Evolutionary conservation across 2,329 filamentous ascomycete genomes (phyloP).

Genomic region (Alternaria alternata): DNA sequence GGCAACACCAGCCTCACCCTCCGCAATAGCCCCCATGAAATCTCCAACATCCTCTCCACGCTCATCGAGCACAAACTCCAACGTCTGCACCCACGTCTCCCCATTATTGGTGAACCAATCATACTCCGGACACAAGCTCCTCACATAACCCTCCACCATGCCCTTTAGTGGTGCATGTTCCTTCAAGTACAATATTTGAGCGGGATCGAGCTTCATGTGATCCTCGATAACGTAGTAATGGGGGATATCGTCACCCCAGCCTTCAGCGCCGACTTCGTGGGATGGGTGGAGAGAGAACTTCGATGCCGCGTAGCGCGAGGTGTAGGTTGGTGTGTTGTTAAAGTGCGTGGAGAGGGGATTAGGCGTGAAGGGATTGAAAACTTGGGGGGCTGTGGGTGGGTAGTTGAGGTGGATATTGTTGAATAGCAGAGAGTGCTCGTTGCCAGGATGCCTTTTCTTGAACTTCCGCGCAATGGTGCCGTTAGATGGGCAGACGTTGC

Average conservation of each 20-base stretch:
- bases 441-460: constrained; percentile 63
- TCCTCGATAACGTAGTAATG: constrained; percentile 72
- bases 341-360: constrained; percentile 48
- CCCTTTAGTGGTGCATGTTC: constrained; percentile 65
- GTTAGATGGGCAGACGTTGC: constrained; percentile 69
- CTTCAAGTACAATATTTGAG: constrained; percentile 65
- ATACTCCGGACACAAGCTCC: constrained; percentile 51
- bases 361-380: constrained; percentile 42
- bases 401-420: constrained; percentile 63
- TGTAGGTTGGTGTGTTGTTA: constrained; percentile 43
- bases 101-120: constrained; percentile 72
- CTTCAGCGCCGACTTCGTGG: constrained; percentile 65
- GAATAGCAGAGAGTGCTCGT: constrained; percentile 60
- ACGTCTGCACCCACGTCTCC: constrained; percentile 67
- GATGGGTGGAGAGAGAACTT: constrained; percentile 58
- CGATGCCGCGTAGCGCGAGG: constrained; percentile 52
- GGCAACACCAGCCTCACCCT: constrained; percentile 74
- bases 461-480: constrained; percentile 67
- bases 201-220: constrained; percentile 69
- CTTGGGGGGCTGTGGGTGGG: constrained; percentile 47
- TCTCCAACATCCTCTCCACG: constrained; percentile 61
- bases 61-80: constrained; percentile 65
- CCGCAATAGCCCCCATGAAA: constrained; percentile 71
- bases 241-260: constrained; percentile 70
- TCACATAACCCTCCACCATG: constrained; percentile 64